Percentiles rank a stretch among this genome's conserved stretches.
These are phyloP conservation scores for Globisporangium recalcitrans DNA, from an alignment of 352 stramenopile genomes.

Conservation along the genomic window DNA sequence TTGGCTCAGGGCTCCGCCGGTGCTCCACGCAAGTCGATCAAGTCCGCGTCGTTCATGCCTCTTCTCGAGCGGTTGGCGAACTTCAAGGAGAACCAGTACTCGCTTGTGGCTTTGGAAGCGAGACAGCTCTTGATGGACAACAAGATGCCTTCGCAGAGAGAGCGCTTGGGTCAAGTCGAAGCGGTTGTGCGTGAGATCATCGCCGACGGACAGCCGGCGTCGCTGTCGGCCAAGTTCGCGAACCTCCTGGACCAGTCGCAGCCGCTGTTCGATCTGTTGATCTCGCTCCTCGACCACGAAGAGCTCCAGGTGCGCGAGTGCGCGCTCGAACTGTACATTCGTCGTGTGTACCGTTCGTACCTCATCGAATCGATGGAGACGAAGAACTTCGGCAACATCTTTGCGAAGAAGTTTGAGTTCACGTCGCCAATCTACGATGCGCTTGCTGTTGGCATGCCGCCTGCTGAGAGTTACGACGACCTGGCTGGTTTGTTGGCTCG, in stretches of 20 bases:
- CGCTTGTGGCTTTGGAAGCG: constrained; percentile 90
- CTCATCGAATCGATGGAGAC: constrained; percentile 80
- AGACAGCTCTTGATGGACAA: constrained; percentile 95
- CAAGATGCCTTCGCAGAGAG: constrained; percentile 94
- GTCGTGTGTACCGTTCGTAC: constrained; percentile 85
- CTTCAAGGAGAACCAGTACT: constrained; percentile 90
- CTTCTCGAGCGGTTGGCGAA: constrained; percentile 84
- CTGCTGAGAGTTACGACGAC: constrained; percentile 82
- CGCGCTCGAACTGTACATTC: constrained; percentile 79
- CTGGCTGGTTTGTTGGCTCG: constrained; percentile 62
- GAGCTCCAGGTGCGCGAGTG: constrained; percentile 63
- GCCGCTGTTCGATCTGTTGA: constrained; percentile 81
- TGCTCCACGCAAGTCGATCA: constrained; percentile 45
- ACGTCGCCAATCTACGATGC: constrained; percentile 78
- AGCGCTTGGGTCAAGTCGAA: constrained; percentile 83
- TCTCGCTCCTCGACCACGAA: constrained; percentile 70
- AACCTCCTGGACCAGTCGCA: constrained; percentile 77
- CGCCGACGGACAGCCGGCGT: constrained; percentile 33
- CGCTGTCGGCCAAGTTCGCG: constrained; percentile 52
- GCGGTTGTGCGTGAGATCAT: constrained; percentile 67
- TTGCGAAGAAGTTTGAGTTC: constrained; percentile 86
- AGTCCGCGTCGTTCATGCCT: constrained; percentile 64
- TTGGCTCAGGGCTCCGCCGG: constrained; percentile 36
- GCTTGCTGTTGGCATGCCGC: constrained; percentile 62
- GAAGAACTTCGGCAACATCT: constrained; percentile 49